Evolutionary conservation across 805 yeast genomes (phyloP), one percentile per base, ranked within the genome.

Genomic region (Barnettozyma californica): DNA sequence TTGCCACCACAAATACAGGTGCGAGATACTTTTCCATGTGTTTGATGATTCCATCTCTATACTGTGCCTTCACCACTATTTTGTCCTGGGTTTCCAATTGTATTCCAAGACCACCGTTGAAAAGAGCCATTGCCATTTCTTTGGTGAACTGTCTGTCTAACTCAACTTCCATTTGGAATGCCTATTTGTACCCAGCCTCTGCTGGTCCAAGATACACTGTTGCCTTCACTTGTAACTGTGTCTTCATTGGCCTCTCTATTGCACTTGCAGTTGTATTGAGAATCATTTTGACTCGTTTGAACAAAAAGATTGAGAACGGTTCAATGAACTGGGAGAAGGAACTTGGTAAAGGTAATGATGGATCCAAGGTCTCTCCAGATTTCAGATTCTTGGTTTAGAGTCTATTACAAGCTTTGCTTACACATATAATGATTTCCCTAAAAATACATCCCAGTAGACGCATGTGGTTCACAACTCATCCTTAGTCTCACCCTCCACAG

Each of bases 21-120:
- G 83, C 82, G 3, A 65, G 84, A 47, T 79, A 78, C 55, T 75
- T 78, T 53, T 75, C 83, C 20, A 78, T 80, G 83, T 76, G 79
- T 55, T 65, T 78, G 48, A 74, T 80, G 79, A 74, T 80, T 47
- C 80, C 82, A 13, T 72, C 78, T 9, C 62, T 80, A 26, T 77
- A 78, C 57, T 75, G 80, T 58, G 71, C 81, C 0, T 78, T 76
- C 60, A 76, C 79, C 16, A 69, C 74, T 7, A 74, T 74, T 42
- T 64, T 77, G 39, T 67, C 83, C 3, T 79, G 84, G 80, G 69
- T 77, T 66, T 74, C 83, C 2, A 76, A 76, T 55, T 73, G 76
- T 50, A 69, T 74, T 38, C 80, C 83, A 33, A 67, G 83, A 54
- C 84, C 83, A 9, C 81, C 83, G 8, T 66, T 77, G 49, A 78